Percentiles rank a stretch among this genome's conserved stretches.
These are phyloP conservation scores for Acanthamoeba culbertsoni DNA, from an alignment of 208 protist species.

Conservation along the genomic window DNA sequence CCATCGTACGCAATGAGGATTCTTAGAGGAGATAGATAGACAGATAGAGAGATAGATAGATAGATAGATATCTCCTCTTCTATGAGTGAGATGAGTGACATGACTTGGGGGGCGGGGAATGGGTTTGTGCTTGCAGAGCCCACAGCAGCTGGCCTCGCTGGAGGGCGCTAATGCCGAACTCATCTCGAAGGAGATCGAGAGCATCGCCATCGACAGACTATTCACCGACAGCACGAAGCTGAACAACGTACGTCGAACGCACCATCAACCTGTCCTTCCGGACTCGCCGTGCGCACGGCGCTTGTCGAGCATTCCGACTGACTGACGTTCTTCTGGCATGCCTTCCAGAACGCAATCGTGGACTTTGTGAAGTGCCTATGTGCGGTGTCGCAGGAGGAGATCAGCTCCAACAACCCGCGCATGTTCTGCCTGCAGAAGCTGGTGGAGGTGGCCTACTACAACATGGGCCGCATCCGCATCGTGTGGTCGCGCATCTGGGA, in stretches of 20 bases:
- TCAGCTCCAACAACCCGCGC: constrained; percentile 66
- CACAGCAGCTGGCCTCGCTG: background rate
- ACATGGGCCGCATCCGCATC: constrained; percentile 87
- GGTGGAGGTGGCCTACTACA: constrained; percentile 89
- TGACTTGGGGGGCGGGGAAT: too few relatives aligned
- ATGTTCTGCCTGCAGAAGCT: constrained; percentile 85
- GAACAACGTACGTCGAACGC: constrained; percentile 65
- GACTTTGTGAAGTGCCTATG: constrained; percentile 86
- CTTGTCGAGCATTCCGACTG: background rate
- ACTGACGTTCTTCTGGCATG: background rate
- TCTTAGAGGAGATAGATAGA: background rate
- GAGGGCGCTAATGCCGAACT: constrained; percentile 74
- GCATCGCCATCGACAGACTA: constrained; percentile 84
- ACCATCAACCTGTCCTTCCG: background rate
- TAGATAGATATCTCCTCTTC: too few relatives aligned
- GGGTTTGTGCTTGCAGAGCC: background rate
- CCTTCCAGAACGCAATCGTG: constrained; percentile 79
- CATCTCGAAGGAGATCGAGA: constrained; percentile 80
- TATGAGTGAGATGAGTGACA: too few relatives aligned
- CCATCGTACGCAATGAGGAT: background rate
- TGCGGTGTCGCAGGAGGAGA: constrained; percentile 82
- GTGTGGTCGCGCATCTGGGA: constrained; percentile 89
- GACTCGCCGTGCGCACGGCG: too few relatives aligned
- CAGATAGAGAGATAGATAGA: background rate
- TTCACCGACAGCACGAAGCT: constrained; percentile 80